Base-by-base conservation (phyloP, 495 filamentous ascomycete genomes). In the Thermothielavioides terrestris region DNA sequence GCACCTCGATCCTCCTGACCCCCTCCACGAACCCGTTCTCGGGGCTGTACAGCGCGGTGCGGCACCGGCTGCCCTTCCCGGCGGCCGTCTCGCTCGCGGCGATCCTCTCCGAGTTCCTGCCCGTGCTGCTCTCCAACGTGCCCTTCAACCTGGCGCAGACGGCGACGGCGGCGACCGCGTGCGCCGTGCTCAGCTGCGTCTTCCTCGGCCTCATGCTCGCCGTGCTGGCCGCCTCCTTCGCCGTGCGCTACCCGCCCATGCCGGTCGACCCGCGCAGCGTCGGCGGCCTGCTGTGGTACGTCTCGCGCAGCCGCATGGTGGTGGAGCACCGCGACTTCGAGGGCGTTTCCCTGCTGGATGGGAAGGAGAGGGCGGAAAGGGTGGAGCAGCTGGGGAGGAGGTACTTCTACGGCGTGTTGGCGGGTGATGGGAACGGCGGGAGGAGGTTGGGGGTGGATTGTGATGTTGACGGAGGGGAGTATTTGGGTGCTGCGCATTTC, bases 201-300 rank as follows among this genome's bases (percentile, higher is more conserved):
- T 58, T 62, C 5, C 46, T 69, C 4, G 46, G 39, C 6, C 9
- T 59, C 31, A 56, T 60, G 54, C 52, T 64, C 8, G 21, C 47
- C 10, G 59, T 61, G 1, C 42, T 69, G 21, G 42, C 39, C n/a
- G 42, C 39, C 6, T 59, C 55, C 1, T 62, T 67, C 42, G 59
- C 58, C 17, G 45, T 61, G 17, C 43, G 53, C 1, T 69, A 61
- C 53, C 66, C 66, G 15, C 59, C 57, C 3, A 64, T 69, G 64
- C 66, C 66, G 1, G 60, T 61, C 15, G 64, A 67, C 26, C 66
- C 66, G 38, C 49, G 62, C 8, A 56, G 41, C 25, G 61, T 69
- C 22, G 58, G 57, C 2, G 66, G 66, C 5, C 27, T 55, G 34
- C 28, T 66, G 59, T 69, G 52, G 32, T 69, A 69, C 23, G 62